These are phyloP conservation scores for Didymella keratinophila DNA, from an alignment of 2,329 filamentous ascomycete species.

Conservation along the genomic window DNA sequence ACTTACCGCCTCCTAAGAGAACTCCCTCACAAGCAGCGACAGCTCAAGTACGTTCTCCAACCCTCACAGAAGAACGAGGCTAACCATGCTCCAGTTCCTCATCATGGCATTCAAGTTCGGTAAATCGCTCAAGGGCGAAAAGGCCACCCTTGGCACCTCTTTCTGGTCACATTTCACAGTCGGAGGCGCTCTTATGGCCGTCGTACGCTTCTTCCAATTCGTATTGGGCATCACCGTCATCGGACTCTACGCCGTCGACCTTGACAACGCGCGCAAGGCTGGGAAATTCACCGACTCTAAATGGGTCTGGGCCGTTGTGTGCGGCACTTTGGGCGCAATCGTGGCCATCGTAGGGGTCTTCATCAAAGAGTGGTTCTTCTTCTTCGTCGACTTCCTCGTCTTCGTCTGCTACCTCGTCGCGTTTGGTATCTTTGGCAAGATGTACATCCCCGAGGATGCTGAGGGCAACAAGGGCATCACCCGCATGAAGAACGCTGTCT, in stretches of 20 bases:
- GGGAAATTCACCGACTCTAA: conserved; percentile 49
- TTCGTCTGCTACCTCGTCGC: conserved; percentile 80
- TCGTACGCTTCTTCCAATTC: conserved; percentile 79
- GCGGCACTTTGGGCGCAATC: conserved; percentile 35
- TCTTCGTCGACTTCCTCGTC: conserved; percentile 74
- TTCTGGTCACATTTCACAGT: conserved; percentile 33
- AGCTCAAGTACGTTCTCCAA: conserved; percentile 6
- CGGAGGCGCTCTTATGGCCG: conserved; percentile 55
- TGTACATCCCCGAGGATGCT: conserved; percentile 76
- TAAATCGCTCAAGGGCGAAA: conserved; percentile 43
- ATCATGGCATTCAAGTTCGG: conserved; percentile 43
- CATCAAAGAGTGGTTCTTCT: conserved; percentile 58
- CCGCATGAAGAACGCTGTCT: conserved; percentile 87
- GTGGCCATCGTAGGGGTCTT: conserved; percentile 66
- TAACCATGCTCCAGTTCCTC: conserved; percentile 25
- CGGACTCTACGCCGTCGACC: conserved; percentile 67
- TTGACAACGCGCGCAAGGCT: conserved; percentile 54
- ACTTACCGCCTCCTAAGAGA: conserved; percentile 4
- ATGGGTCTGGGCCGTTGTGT: conserved; percentile 65
- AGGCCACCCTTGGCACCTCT: conserved; percentile 33
- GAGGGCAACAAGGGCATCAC: conserved; percentile 69
- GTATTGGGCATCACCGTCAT: conserved; percentile 78
- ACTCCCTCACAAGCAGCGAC: not conserved
- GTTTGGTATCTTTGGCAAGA: conserved; percentile 82
- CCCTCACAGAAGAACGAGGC: not conserved